Conservation (phyloP, 2,329 filamentous ascomycete genomes). For the Fusarium sacchari region DNA sequence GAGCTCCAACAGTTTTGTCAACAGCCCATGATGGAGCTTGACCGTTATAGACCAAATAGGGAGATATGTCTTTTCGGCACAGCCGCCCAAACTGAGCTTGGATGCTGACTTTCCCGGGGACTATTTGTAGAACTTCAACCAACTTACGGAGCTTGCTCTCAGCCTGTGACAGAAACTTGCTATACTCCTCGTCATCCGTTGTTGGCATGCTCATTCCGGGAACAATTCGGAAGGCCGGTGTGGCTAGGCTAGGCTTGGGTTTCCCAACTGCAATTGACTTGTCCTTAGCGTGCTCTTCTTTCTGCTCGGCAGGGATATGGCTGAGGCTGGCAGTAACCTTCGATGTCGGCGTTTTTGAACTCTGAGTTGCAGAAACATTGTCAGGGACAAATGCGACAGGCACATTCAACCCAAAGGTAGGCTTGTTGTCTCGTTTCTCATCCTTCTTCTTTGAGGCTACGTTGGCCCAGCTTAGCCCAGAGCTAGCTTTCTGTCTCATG, state of each 20-base stretch:
- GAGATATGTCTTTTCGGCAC: conserved; percentile 38
- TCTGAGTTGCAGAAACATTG: not conserved
- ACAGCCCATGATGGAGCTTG: conserved; percentile 29
- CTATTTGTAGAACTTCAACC: conserved; percentile 32
- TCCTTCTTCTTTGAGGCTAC: conserved; percentile 11
- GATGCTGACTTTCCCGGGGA: conserved; percentile 41
- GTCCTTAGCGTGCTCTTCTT: not conserved
- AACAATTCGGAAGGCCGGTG: not conserved
- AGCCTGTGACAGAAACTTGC: conserved; percentile 14
- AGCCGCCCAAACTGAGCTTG: conserved; percentile 45
- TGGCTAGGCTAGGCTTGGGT: no score
- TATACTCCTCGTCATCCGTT: not conserved
- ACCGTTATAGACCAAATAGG: conserved; percentile 32
- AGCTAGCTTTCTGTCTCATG: conserved; percentile 37
- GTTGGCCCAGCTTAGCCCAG: conserved; percentile 9
- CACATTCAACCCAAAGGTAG: conserved; percentile 18
- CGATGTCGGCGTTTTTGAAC: not conserved
- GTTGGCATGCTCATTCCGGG: conserved; percentile 17
- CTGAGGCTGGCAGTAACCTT: not conserved
- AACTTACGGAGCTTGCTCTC: conserved; percentile 22
- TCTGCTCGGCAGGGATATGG: not conserved
- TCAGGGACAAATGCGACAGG: not conserved
- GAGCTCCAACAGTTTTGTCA: not conserved
- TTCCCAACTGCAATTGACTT: not conserved
- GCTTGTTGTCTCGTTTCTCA: not conserved